Base-by-base conservation (phyloP, 306 rosid genomes). In the Cucurbita argyrosperma region DNA sequence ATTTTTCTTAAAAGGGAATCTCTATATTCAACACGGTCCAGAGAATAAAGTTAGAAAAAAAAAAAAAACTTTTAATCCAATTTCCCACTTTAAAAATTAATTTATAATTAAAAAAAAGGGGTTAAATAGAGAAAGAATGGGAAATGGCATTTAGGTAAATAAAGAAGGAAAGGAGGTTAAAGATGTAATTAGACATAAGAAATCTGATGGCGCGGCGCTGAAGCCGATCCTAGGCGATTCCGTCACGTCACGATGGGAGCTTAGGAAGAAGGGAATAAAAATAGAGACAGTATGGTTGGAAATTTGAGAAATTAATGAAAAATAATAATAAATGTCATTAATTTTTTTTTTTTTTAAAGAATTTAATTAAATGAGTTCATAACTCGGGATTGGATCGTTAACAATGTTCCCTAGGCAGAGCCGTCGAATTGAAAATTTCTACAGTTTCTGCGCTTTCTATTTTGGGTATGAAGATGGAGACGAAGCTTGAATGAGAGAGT, bases 171-270 rank as follows among this genome's bases (percentile, higher is more conserved):
- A 10, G 4, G 39, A 12, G 56, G 55, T 5, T 0, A 23, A 46
- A 46, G 6, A 3, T 10, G 55, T 45, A 14, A 66, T 43, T 65
- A 9, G 0, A 8, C 0, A 65, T 21, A 19, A 67, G 4, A 50
- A 50, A 50, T 3, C 6, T 43, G 39, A 21, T 45, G 38, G 54
- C 35, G 54, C 39, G 38, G 39, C 19, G 77, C 45, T 74, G 68
- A 57, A 57, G 77, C 56, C 43, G 68, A 74, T 62, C 89, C 67
- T 83, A 54, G 85, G 78, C 38, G 79, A 74, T 74, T 83, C 86
- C 87, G 81, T 81, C 84, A 75, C 87, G 87, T 87, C 83, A 79
- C 76, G 78, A 80, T 72, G 84, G 59, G 78, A 79, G 52, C 76
- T 67, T 46, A 23, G 37, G 21, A 55, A 42, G 62, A 16, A 55